Conservation (phyloP, 192 early-diverging fungal species). For the Diversispora epigaea region DNA sequence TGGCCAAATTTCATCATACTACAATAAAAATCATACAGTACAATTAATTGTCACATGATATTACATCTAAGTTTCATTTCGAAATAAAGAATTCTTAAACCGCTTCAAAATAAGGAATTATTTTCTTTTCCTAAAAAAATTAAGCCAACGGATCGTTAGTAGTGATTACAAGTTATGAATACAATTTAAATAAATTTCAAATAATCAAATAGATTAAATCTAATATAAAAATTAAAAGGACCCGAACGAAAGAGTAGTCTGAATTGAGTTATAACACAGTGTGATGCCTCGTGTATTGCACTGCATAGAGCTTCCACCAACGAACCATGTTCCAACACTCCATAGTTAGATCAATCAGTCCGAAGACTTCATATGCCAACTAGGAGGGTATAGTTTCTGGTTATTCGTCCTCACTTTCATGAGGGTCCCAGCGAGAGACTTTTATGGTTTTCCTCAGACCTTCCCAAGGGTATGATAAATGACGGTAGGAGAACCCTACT, state of each 20-base stretch:
- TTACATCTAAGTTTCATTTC: too few species aligned
- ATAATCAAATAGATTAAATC: neutral
- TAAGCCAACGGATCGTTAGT: too few species aligned
- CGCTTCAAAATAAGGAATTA: too few species aligned
- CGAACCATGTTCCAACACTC: slow-evolving; percentile 31
- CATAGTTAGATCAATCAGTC: slow-evolving; percentile 17
- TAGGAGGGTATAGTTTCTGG: slow-evolving; percentile 31
- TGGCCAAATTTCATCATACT: too few species aligned
- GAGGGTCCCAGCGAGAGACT: slow-evolving; percentile 30
- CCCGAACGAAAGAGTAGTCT: slow-evolving; percentile 42
- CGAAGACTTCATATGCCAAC: slow-evolving; percentile 25
- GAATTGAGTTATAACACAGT: slow-evolving; percentile 40
- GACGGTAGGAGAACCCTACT: slow-evolving; percentile 1
- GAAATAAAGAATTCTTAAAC: too few species aligned
- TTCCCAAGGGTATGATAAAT: slow-evolving; percentile 35
- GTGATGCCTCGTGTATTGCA: slow-evolving; percentile 39
- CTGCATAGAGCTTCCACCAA: slow-evolving; percentile 39
- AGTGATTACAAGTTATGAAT: too few species aligned
- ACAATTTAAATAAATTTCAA: neutral
- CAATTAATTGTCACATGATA: too few species aligned
- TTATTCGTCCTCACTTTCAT: slow-evolving; percentile 26
- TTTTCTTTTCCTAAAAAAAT: too few species aligned
- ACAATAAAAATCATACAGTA: too few species aligned
- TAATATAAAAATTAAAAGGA: neutral
- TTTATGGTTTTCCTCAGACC: slow-evolving; percentile 42